Percentiles rank a stretch among this genome's conserved stretches.
Conservation (phyloP, 108 stramenopile genomes). For the Heterococcus sp. region DNA sequence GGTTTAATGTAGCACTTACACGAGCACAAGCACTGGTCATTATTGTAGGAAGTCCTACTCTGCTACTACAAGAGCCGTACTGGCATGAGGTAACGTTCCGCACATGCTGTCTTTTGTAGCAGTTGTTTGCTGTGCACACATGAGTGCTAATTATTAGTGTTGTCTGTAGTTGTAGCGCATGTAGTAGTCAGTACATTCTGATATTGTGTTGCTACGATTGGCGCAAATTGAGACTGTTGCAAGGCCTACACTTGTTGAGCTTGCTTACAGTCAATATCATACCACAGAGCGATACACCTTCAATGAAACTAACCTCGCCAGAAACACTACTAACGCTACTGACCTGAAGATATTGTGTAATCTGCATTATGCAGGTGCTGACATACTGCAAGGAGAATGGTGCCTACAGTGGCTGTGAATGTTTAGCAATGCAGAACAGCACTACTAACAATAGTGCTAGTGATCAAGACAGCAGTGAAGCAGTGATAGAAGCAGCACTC, state of each 20-base stretch:
- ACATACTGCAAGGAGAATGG: slow-evolving; percentile 22
- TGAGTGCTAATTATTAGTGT: no score
- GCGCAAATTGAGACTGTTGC: no score
- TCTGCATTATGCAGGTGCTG: slow-evolving; percentile 9
- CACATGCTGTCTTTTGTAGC: not conserved
- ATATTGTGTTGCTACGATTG: no score
- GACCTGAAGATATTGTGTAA: no score
- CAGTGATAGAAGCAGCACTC: slow-evolving; percentile 26
- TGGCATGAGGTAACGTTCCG: slow-evolving; percentile 15
- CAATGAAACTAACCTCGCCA: no score
- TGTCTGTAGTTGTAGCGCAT: no score
- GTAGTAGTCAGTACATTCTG: no score
- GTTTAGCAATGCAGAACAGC: slow-evolving; percentile 2
- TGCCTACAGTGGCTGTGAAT: slow-evolving; percentile 26
- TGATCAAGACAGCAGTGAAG: slow-evolving; percentile 14
- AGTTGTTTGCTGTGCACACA: no score
- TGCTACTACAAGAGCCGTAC: slow-evolving; percentile 18
- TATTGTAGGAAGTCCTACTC: slow-evolving; percentile 71
- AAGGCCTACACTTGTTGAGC: no score
- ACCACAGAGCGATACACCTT: no score
- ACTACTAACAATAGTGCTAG: not conserved
- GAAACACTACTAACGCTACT: no score
- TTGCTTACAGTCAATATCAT: no score
- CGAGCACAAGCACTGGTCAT: slow-evolving; percentile 72
- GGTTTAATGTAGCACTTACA: slow-evolving; percentile 79